A percentile compares a stretch with the other conserved stretches of the same genome.
phyloP scores from a whole-genome alignment of 208 protist genomes.

The Tritrichomonas musculus region DNA sequence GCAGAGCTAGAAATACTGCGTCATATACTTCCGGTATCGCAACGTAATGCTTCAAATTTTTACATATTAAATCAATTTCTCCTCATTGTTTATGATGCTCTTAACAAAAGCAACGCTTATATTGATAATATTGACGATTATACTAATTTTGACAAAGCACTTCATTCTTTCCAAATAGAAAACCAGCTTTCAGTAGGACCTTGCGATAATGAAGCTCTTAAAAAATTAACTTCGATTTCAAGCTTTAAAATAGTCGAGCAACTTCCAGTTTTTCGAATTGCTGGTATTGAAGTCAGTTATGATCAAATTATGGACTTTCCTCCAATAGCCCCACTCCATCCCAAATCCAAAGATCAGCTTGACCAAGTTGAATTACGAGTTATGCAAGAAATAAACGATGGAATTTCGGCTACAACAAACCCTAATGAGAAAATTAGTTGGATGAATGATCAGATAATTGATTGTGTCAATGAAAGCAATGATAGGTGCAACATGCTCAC shows the following conservation, averaged over 20 bases:
- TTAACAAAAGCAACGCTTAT: not conserved
- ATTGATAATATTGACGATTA: not conserved
- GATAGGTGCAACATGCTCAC: not conserved
- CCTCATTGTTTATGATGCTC: not conserved
- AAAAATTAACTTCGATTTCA: not conserved
- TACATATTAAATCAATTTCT: not conserved
- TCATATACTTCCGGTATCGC: not conserved
- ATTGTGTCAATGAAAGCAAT: not conserved
- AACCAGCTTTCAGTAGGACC: not conserved
- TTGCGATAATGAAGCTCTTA: not conserved
- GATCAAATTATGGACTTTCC: not conserved
- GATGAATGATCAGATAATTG: not conserved
- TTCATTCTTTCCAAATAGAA: not conserved
- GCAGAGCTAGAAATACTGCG: not conserved
- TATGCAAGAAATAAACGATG: not conserved
- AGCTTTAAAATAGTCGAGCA: not conserved
- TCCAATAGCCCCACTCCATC: not conserved
- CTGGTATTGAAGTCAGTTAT: not conserved
- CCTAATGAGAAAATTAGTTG: not conserved
- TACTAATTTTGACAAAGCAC: not conserved
- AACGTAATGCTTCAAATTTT: not conserved
- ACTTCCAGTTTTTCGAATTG: not conserved
- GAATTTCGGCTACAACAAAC: not conserved
- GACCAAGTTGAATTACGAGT: not conserved
- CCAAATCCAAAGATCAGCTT: too few species aligned